Conservation (phyloP, 768 basidiomycete genomes). For the Leccinellum albellum region DNA sequence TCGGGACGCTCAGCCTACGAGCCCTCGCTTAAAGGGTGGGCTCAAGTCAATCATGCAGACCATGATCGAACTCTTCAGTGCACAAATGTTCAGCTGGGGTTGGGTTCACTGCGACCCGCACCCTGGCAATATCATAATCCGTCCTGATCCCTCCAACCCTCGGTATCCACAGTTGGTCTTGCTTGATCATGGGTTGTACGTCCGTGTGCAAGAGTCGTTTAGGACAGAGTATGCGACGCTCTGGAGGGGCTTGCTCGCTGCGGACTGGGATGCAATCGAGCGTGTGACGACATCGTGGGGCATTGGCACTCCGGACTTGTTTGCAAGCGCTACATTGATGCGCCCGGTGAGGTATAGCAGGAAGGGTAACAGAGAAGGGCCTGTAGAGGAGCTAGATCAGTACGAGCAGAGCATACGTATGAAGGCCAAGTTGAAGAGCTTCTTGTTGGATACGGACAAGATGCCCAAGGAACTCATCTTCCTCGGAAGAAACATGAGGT, state of each 20-base stretch:
- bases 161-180: conserved; percentile 64
- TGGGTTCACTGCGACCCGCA: conserved; percentile 82
- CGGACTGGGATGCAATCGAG: conserved; percentile 52
- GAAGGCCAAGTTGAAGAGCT: conserved; percentile 63
- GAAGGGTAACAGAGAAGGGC: not conserved
- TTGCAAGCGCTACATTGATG: conserved; percentile 72
- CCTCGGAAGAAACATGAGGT: conserved; percentile 74
- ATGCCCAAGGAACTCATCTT: conserved; percentile 79
- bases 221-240: conserved; percentile 71
- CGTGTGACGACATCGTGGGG: conserved; percentile 60
- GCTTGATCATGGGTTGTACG: conserved; percentile 91
- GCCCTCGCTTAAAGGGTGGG: conserved; percentile 52
- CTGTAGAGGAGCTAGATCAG: conserved; percentile 41
- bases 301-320: conserved; percentile 63
- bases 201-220: conserved; percentile 63
- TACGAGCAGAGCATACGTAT: conserved; percentile 67
- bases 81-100: conserved; percentile 90
- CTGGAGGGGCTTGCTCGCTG: conserved; percentile 64
- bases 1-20: not conserved
- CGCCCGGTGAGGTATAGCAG: conserved; percentile 46
- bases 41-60: conserved; percentile 70
- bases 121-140: conserved; percentile 77
- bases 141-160: conserved; percentile 33
- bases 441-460: conserved; percentile 69
- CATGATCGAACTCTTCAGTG: conserved; percentile 84